Base-by-base conservation (phyloP, 176 grass and related monocot species). In the Cocos nucifera region DNA sequence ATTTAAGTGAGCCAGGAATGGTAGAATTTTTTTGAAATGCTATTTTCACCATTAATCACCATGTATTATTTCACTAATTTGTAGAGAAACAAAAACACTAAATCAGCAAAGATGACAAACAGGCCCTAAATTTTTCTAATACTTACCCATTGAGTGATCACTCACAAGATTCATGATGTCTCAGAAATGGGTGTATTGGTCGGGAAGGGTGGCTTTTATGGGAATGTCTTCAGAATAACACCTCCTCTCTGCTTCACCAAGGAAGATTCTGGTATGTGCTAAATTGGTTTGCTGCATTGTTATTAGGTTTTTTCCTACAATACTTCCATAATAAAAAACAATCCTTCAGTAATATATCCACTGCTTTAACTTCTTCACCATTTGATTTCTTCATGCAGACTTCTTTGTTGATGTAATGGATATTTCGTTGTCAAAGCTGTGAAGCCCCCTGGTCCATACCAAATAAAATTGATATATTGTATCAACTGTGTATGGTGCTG, bases 171-270 rank as follows among this genome's bases (percentile, higher is more conserved):
- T 59, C 22, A 8, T n/a, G 19, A 19, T 28, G 49, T 18, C 22
- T 20, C 76, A 98, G 93, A 98, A 0, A 86, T 92, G 84, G 93
- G 88, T 50, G 93, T 98, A 17, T 51, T 98, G 76, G 84, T 98
- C 7, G 93, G 93, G 14, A 98, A 98, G 73, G 93, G 93, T 18
- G 93, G 93, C 0, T 89, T 92, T n/a, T 79, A 92, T 51, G 93
- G 88, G 6, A 98, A 98, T 81, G 93, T 98, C 19, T 98, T 92
- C 81, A 86, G 93, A 86, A 83, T 98, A 60, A 92, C 93, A 49
- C 93, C 93, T 27, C 84, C 93, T 17, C 73, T 98, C 0, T 98
- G 93, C 67, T 92, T 98, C 84, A 89, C 79, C 64, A 92, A 86
- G 67, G 80, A 98, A 66, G 93, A 98, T 68, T 80, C 93, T 9